Base-by-base conservation (phyloP, 1,284 basidiomycete genomes). In the Trichosporon faecale region DNA sequence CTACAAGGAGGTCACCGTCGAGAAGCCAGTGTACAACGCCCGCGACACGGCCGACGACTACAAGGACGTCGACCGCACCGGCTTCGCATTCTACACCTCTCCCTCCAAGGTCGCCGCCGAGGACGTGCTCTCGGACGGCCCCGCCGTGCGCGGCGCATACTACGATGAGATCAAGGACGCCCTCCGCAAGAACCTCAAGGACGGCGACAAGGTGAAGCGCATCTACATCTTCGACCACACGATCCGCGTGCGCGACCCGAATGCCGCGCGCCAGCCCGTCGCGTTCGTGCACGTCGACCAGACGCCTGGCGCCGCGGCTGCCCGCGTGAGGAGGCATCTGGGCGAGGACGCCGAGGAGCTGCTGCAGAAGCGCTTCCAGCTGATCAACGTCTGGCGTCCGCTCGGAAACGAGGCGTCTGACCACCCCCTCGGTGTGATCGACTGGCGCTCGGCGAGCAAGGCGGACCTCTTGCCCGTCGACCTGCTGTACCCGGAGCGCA, bases 341-440 rank as follows among this genome's bases (percentile, higher is more conserved):
- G 68, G 61, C n/a, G 55, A 31, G 29, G 70, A 72, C 3, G 73
- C 68, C 11, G 73, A 74, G 21, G 67, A 63, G 29, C 65, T 74
- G 5, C 69, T 74, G 23, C 60, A 70, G 63, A 66, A 69, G 35
- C 68, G 70, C 18, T 70, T 66, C 68, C 73, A 74, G 68, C 70
- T 74, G 40, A 74, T 74, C 68, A 74, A 74, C 64, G 73, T 74
- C 21, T 74, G 73, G 73, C 70, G 73, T 0, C 73, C 73, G 12
- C 67, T 74, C 16, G 70, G 63, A 0, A 66, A 70, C 52, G 44
- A 65, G 2, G 70, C 70, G 27, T 25, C 37, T 14, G 73, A 74
- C 49, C 61, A 61, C 55, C 73, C 73, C 0, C 65, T 74, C 4
- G 73, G 67, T 21, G 70, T 74, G 8, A 66, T 71, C 9, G 73